Base-by-base conservation (phyloP, 1,284 basidiomycete genomes). In the Butyriboletus regius region DNA sequence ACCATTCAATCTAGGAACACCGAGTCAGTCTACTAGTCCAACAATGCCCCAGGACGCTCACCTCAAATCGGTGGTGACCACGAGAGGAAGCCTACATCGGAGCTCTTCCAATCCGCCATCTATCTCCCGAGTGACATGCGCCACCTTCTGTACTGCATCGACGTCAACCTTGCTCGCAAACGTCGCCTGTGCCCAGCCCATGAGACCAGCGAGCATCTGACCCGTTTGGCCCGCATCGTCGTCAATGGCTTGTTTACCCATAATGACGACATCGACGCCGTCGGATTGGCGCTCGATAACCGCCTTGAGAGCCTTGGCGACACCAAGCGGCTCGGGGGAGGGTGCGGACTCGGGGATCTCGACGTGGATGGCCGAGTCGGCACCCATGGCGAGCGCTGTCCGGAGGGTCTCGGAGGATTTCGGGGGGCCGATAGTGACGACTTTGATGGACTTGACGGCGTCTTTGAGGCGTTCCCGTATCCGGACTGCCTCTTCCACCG, bases 181-280 rank as follows among this genome's bases (percentile, higher is more conserved):
- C 57, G 91, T 94, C 44, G 90, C 95, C 73, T 98, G 95, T 10
- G 88, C 81, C 90, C 93, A 98, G 42, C 85, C 83, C 60, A 97
- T 72, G 61, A 98, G 73, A 3, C 92, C 95, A 17, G 95, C 94
- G 35, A 98, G 79, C 90, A 98, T 98, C 67, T 97, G 94, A 1
- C 95, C 95, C 8, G 95, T 98, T 72, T 94, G 87, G n/a, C 91
- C 90, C 4, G 90, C 80, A 69, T 98, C 95, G 61, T 96, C 94
- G 71, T 98, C 95, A 60, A 98, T 98, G 12, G 95, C 88, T 71
- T 98, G 95, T 73, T 98, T 98, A n/a, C 96, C 95, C 72, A 97
- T 79, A 56, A 98, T 93, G 48, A 98, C 85, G 51, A 98, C 62
- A 62, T 98, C 94, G 3, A 90, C 76, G 32, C 76, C 74, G 54